A percentile compares a stretch with the other conserved stretches of the same genome.
Conservation (phyloP, 371 early-diverging fungal genomes). For the Mucor plumbeus region DNA sequence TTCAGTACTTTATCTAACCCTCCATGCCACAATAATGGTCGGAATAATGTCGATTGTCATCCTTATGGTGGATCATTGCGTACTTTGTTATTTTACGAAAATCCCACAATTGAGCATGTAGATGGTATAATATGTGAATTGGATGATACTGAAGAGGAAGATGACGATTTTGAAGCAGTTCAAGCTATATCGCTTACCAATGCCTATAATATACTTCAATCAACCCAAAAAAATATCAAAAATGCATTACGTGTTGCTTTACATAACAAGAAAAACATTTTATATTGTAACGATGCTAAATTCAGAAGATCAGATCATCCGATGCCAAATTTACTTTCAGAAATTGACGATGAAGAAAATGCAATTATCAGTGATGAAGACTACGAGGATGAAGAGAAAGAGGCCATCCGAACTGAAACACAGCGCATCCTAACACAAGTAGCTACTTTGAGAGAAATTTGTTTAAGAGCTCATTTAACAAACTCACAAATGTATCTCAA, state of each 20-base stretch:
- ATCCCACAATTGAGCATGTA: conserved; percentile 25
- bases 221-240: neutral
- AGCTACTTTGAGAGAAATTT: conserved; percentile 9
- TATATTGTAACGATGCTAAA: neutral
- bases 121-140: conserved; percentile 37
- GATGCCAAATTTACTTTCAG: conserved; percentile 8
- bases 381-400: neutral
- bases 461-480: conserved; percentile 6
- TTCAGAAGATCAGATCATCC: conserved; percentile 12
- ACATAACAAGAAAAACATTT: neutral
- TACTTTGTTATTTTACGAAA: conserved; percentile 39
- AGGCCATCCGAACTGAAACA: neutral
- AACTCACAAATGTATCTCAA: neutral
- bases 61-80: conserved; percentile 38
- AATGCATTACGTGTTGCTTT: neutral
- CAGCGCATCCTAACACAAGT: conserved; percentile 13
- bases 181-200: neutral
- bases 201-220: neutral
- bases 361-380: neutral
- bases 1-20: conserved; percentile 18
- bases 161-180: neutral
- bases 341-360: conserved; percentile 15
- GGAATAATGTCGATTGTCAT: conserved; percentile 10
- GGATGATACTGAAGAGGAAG: neutral
- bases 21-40: neutral